Conservation (phyloP, 164 flowering plant species). For the Vitis rupestris region DNA sequence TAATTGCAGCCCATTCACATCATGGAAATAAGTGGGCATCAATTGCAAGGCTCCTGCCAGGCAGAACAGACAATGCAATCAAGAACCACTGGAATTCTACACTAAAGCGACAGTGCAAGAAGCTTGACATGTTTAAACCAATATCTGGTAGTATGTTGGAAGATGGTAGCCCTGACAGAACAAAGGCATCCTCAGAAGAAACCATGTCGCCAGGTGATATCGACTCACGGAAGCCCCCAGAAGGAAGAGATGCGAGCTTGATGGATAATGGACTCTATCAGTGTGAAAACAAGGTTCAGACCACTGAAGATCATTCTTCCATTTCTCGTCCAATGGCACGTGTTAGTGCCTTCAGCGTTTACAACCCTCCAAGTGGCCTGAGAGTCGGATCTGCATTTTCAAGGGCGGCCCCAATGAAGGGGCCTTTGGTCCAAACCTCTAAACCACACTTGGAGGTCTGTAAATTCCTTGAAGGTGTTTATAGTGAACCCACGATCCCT, state of each 20-base stretch:
- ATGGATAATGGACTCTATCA: slow-evolving; percentile 10
- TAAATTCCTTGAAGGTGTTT: slow-evolving; percentile 30
- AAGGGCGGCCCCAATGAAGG: slow-evolving; percentile 22
- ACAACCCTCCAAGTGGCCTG: slow-evolving; percentile 21
- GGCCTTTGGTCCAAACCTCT: slow-evolving; percentile 33
- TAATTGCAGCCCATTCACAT: slow-evolving; percentile 37
- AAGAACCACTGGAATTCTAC: slow-evolving; percentile 60
- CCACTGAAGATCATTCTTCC: slow-evolving; percentile 8
- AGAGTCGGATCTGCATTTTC: slow-evolving; percentile 10
- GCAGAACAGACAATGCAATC: slow-evolving; percentile 51
- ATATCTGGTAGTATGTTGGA: slow-evolving; percentile 8
- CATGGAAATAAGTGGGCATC: slow-evolving; percentile 55
- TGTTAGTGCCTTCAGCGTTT: slow-evolving; percentile 48
- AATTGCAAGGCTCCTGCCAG: slow-evolving; percentile 47
- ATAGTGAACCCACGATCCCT: slow-evolving; percentile 39
- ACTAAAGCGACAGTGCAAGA: slow-evolving; percentile 27
- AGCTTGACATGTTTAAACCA: slow-evolving; percentile 14
- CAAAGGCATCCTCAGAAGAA: slow-evolving; percentile 38
- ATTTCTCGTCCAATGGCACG: slow-evolving; percentile 43
- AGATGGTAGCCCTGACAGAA: slow-evolving; percentile 22
- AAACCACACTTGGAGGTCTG: slow-evolving; percentile 22
- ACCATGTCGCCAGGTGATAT: slow-evolving; percentile 24
- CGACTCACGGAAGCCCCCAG: slow-evolving; percentile 15
- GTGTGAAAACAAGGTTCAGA: slow-evolving; percentile 14
- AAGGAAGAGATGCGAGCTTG: slow-evolving; percentile 18